phyloP scores from a whole-genome alignment of 2,329 filamentous ascomycete species.

The Aspergillus unguis region DNA sequence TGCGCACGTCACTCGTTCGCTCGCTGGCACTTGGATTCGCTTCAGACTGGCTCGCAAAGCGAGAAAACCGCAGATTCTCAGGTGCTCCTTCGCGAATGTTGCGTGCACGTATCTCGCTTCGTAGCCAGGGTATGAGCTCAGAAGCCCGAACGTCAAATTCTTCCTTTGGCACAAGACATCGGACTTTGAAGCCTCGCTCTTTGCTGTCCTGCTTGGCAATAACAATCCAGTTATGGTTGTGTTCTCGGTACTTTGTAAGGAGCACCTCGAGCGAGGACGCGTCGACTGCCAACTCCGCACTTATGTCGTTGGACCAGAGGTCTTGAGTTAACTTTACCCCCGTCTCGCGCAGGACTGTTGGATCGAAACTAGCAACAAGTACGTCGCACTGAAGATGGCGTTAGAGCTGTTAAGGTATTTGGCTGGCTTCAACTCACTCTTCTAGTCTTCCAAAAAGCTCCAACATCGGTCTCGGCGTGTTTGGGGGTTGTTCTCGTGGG shows the following conservation, averaged over 20 bases:
- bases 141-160: conserved; percentile 72
- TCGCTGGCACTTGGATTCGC: conserved; percentile 33
- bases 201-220: conserved; percentile 71
- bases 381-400: conserved; percentile 66
- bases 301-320: conserved; percentile 81
- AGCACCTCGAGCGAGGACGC: conserved; percentile 76
- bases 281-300: conserved; percentile 80
- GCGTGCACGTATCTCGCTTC: conserved; percentile 75
- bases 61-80: conserved; percentile 43
- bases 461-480: conserved; percentile 63
- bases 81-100: conserved; percentile 57
- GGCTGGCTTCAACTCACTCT: conserved; percentile 49
- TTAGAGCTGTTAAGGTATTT: neutral
- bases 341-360: conserved; percentile 67
- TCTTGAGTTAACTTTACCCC: conserved; percentile 74
- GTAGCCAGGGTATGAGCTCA: conserved; percentile 76
- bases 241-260: conserved; percentile 61
- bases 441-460: conserved; percentile 59
- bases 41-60: conserved; percentile 43
- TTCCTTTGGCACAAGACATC: conserved; percentile 72
- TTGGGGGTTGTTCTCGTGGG: conserved; percentile 59
- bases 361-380: conserved; percentile 82
- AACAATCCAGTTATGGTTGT: conserved; percentile 82
- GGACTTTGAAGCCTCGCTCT: conserved; percentile 66
- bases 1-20: conserved; percentile 70